Base-by-base conservation (phyloP, 768 basidiomycete species). In the Phanerochaete carnosa region DNA sequence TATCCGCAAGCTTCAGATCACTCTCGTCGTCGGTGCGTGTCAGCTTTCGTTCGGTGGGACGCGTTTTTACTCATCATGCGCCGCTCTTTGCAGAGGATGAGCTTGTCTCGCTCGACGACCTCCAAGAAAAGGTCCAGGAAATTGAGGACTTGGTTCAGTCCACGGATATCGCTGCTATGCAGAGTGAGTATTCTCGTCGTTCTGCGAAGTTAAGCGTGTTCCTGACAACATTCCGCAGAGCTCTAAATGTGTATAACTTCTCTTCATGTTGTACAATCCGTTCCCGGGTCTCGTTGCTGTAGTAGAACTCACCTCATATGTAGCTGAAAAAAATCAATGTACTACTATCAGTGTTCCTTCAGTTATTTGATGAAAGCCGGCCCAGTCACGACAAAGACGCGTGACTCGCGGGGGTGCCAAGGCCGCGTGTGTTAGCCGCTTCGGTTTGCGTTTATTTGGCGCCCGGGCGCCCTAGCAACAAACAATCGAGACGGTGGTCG, bases 61-160 rank as follows among this genome's bases (percentile, higher is more conserved):
- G 81, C 28, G n/a, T n/a, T 9, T 29, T 55, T 19, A 26, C 43
- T 35, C 3, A 33, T 4, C 6, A 35, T 13, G 33, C 33, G 33
- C 33, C 33, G n/a, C 25, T 2, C 57, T 47, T 35, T 50, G 47
- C 72, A 94, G 95, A 96, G 93, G 96, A 98, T 64, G 95, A 96
- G 69, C 89, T 91, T 65, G 88, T 98, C 55, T 96, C 94, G 2
- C 80, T 89, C 63, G 94, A 96, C 64, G 94, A 97, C 23, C 83
- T 98, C 64, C 94, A 98, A 76, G 96, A 98, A 74, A 83, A 90
- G 80, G 80, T 97, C 62, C 79, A 78, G 5, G 94, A 91, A 67
- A 86, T 92, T 62, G 92, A 93, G 13, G 93, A 94, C 69, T 90
- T 86, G 70, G 85, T 96, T 64, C 95, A 97, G 82, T 94, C 92